Conservation (phyloP, 2,329 filamentous ascomycete genomes). For the Neospermospora avenae region DNA sequence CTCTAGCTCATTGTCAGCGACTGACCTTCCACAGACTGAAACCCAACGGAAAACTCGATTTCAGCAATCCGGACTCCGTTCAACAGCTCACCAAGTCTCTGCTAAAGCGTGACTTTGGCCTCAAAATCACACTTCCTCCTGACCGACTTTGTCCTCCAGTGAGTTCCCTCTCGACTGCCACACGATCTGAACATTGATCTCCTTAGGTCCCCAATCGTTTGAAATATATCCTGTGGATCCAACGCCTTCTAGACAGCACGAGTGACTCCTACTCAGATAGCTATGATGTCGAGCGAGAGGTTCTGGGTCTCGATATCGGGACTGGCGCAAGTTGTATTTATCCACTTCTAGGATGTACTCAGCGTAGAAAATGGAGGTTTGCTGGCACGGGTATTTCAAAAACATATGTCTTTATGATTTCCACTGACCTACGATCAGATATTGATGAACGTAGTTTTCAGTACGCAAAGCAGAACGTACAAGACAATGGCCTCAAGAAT, state of each 20-base stretch:
- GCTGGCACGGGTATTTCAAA: slow-evolving; percentile 61
- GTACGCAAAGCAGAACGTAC: slow-evolving; percentile 65
- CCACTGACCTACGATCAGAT: slow-evolving; percentile 49
- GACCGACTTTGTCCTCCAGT: slow-evolving; percentile 87
- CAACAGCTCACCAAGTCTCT: slow-evolving; percentile 80
- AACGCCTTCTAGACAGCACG: slow-evolving; percentile 69
- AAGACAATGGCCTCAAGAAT: slow-evolving; percentile 58
- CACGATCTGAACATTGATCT: no score
- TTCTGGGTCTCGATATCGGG: slow-evolving; percentile 78
- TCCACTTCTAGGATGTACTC: slow-evolving; percentile 71
- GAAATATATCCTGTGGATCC: slow-evolving; percentile 89
- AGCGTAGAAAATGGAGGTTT: slow-evolving; percentile 69
- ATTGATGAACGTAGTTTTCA: slow-evolving; percentile 68
- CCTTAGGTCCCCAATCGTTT: slow-evolving; percentile 62
- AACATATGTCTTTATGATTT: no score
- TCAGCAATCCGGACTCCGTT: slow-evolving; percentile 72
- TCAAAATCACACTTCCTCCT: slow-evolving; percentile 67
- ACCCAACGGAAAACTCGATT: slow-evolving; percentile 65
- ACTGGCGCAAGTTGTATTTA: slow-evolving; percentile 93
- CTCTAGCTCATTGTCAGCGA: background rate
- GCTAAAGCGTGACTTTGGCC: slow-evolving; percentile 69
- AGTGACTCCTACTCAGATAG: slow-evolving; percentile 41
- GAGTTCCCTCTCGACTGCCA: slow-evolving; percentile 8
- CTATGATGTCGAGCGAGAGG: slow-evolving; percentile 51
- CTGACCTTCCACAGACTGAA: slow-evolving; percentile 42